Conservation (phyloP, 352 stramenopile genomes). For the Phytophthora citrophthora region DNA sequence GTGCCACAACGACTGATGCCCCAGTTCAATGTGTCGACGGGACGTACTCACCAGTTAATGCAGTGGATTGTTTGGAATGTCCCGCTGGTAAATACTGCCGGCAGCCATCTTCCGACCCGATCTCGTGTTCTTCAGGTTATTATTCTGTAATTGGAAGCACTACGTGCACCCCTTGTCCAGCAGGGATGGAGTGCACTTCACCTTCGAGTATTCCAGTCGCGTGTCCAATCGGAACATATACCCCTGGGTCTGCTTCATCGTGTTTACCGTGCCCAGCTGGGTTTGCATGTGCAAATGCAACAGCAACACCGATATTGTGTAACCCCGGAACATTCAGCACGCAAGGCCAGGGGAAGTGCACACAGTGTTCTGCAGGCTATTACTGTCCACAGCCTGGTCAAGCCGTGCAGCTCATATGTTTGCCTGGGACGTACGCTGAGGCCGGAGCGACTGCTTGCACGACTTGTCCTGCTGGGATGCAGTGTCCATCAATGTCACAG, state of each 20-base stretch:
- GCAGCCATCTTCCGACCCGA: conserved; percentile 45
- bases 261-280: conserved; percentile 56
- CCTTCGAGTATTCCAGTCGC: conserved; percentile 33
- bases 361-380: conserved; percentile 58
- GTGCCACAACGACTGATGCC: conserved; percentile 35
- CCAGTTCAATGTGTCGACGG: conserved; percentile 45
- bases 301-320: conserved; percentile 44
- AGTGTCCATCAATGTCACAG: conserved; percentile 58
- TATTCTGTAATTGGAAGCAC: conserved; percentile 51
- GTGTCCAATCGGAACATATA: conserved; percentile 59
- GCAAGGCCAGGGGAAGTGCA: conserved; percentile 55
- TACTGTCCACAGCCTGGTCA: conserved; percentile 61
- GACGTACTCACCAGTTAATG: conserved; percentile 34
- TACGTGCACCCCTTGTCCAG: conserved; percentile 46
- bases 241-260: conserved; percentile 32
- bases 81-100: conserved; percentile 52
- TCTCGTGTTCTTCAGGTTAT: conserved; percentile 46
- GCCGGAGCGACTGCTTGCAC: conserved; percentile 52
- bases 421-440: conserved; percentile 55
- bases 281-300: conserved; percentile 38
- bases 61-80: conserved; percentile 49
- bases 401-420: conserved; percentile 54
- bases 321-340: conserved; percentile 57
- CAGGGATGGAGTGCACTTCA: conserved; percentile 60
- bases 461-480: conserved; percentile 58